Conservation (phyloP, 257 asterid genomes). For the Datura wrightii region DNA sequence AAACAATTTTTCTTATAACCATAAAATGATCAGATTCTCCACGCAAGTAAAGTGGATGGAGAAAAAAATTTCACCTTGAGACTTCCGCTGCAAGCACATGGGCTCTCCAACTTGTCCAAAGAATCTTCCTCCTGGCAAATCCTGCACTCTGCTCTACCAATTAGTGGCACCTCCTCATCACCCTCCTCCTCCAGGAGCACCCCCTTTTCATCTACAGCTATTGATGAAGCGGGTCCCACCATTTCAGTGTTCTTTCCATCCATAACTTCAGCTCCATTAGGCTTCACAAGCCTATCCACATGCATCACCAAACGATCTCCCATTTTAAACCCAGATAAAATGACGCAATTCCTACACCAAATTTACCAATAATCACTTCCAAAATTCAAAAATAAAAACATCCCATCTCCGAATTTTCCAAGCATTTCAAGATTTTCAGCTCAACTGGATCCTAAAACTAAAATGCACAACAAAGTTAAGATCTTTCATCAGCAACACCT, state of each 20-base stretch:
- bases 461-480: neutral
- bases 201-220: constrained; percentile 41
- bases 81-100: constrained; percentile 97
- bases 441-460: neutral
- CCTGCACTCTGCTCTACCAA: constrained; percentile 84
- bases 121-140: constrained; percentile 99
- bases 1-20: neutral
- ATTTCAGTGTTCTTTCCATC: constrained; percentile 51
- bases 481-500: neutral
- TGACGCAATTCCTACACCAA: constrained; percentile 26
- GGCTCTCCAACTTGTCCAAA: constrained; percentile 77
- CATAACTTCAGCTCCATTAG: constrained; percentile 45
- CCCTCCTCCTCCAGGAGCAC: constrained; percentile 43
- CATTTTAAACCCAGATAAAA: constrained; percentile 53
- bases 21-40: neutral
- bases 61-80: constrained; percentile 60
- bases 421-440: neutral
- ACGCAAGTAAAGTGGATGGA: neutral
- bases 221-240: constrained; percentile 64
- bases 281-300: constrained; percentile 53
- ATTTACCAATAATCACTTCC: constrained; percentile 37
- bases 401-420: constrained; percentile 35
- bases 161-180: constrained; percentile 72
- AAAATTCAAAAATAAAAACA: constrained; percentile 27
- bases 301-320: constrained; percentile 62